Percentiles rank a stretch among this genome's conserved stretches.
phyloP scores from a whole-genome alignment of 164 flowering plant genomes.

The Stephania cephalantha region DNA sequence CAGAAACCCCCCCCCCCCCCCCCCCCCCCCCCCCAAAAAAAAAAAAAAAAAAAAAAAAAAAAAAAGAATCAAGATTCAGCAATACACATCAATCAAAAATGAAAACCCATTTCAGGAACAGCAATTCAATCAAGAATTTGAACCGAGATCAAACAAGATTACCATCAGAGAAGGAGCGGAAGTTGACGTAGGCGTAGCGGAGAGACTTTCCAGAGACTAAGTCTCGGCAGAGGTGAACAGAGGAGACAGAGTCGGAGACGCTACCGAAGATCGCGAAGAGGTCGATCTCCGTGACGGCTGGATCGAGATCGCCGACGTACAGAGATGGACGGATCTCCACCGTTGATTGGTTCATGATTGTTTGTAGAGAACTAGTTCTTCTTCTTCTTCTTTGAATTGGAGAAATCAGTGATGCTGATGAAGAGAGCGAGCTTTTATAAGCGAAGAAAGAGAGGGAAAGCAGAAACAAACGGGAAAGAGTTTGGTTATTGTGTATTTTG shows the following conservation, averaged over 20 bases:
- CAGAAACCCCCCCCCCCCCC: too few relatives aligned
- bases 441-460: neutral
- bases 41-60: too few relatives aligned
- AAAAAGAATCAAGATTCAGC: too few relatives aligned
- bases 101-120: too few relatives aligned
- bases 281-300: conserved; percentile 21
- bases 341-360: neutral
- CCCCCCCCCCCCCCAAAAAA: too few relatives aligned
- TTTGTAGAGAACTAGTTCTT: neutral
- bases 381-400: neutral
- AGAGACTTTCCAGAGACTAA: conserved; percentile 22
- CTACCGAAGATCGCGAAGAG: conserved; percentile 13
- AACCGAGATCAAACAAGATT: too few relatives aligned
- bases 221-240: conserved; percentile 28
- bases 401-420: too few relatives aligned
- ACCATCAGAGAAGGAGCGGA: conserved; percentile 3
- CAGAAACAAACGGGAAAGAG: too few relatives aligned
- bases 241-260: conserved; percentile 1
- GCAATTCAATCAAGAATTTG: too few relatives aligned
- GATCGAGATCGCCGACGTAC: conserved; percentile 44
- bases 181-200: conserved; percentile 42
- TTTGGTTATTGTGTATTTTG: too few relatives aligned
- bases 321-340: conserved; percentile 7
- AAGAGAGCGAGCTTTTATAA: too few relatives aligned
- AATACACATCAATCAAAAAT: too few relatives aligned